These are phyloP conservation scores for Hordeum pubiflorum DNA, from an alignment of 202 grass and related monocot genomes.

Conservation along the genomic window DNA sequence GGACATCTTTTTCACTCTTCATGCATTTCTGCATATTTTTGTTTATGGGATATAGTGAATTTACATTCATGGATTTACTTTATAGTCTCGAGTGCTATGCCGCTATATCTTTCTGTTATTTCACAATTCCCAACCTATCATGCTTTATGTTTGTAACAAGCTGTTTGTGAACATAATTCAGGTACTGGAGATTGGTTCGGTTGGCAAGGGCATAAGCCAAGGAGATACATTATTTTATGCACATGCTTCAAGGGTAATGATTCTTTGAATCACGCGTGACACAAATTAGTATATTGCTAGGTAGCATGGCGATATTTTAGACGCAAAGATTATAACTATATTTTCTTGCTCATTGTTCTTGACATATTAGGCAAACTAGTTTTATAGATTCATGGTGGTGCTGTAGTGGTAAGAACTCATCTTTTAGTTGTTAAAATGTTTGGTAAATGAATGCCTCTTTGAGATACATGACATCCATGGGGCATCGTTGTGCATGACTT, in stretches of 20 bases:
- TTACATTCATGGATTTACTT: slow-evolving; percentile 3
- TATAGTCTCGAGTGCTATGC: neutral
- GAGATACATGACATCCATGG: neutral
- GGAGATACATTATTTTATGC: slow-evolving; percentile 62
- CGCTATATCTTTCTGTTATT: neutral
- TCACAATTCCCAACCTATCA: neutral
- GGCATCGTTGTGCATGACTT: neutral
- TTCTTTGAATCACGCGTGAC: neutral
- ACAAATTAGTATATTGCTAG: neutral
- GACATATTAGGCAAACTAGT: neutral
- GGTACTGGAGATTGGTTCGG: slow-evolving; percentile 87
- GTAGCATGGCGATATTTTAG: neutral
- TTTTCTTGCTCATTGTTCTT: neutral
- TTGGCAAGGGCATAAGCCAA: slow-evolving; percentile 69
- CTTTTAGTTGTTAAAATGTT: neutral
- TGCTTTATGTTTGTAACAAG: slow-evolving; percentile 14
- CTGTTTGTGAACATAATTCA: slow-evolving; percentile 12
- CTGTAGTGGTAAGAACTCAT: neutral
- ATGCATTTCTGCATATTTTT: slow-evolving; percentile 20
- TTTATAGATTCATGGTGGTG: neutral
- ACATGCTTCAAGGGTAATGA: slow-evolving; percentile 69
- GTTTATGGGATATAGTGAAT: neutral
- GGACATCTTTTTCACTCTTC: neutral
- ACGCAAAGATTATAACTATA: neutral
- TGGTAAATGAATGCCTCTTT: neutral